These are phyloP conservation scores for Asterionellopsis glacialis DNA, from an alignment of 108 stramenopile species.

Conservation along the genomic window DNA sequence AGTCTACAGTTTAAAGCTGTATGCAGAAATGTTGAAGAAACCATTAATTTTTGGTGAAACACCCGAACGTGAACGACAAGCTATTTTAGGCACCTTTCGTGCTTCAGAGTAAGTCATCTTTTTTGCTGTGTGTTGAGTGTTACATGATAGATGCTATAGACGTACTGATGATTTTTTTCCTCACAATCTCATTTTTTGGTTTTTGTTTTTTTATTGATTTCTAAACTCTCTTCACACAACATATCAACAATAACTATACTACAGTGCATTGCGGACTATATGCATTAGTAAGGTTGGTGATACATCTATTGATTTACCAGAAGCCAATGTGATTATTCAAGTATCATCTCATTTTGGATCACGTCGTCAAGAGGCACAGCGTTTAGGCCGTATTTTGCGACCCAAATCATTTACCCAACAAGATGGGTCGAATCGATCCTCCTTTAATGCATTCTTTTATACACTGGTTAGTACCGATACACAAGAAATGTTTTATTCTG, in stretches of 20 bases:
- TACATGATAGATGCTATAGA: no score
- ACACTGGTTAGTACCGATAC: conserved; percentile 98
- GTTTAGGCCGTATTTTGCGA: conserved; percentile 96
- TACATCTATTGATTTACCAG: conserved; percentile 97
- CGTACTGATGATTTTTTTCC: no score
- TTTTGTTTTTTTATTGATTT: not conserved
- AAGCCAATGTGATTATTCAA: conserved; percentile 99
- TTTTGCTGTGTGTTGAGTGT: no score
- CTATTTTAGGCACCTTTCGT: conserved; percentile 88
- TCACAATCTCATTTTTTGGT: no score
- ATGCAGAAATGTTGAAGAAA: conserved; percentile 79
- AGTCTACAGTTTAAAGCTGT: conserved; percentile 87
- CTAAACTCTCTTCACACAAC: no score
- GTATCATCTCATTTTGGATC: conserved; percentile 97
- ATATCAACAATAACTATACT: no score
- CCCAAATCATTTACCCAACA: conserved; percentile 88
- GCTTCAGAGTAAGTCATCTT: conserved; percentile 65
- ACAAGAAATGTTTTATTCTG: conserved; percentile 96
- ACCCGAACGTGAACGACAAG: conserved; percentile 89
- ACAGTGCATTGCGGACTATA: conserved; percentile 86
- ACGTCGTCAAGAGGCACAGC: conserved; percentile 98
- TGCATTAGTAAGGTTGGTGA: conserved; percentile 97
- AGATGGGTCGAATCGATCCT: conserved; percentile 85
- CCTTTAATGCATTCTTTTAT: conserved; percentile 99
- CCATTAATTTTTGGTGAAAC: conserved; percentile 96